phyloP scores from a whole-genome alignment of 768 basidiomycete species.

The Trametes meyenii region DNA sequence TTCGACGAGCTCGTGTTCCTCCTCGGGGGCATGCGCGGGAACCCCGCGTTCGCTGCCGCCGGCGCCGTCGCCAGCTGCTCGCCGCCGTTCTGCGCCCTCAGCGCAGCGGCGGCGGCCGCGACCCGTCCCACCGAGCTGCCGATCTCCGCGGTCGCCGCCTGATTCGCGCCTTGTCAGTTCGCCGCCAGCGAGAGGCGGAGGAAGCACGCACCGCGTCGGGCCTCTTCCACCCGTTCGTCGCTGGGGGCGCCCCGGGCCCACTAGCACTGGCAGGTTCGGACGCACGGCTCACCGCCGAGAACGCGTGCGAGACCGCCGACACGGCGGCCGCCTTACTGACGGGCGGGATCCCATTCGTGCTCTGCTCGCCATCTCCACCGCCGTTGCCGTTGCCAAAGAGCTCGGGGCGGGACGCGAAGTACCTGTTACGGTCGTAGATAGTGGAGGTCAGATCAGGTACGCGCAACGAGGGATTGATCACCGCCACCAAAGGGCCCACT shows the following conservation, averaged over 20 bases:
- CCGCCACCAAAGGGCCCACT: background rate
- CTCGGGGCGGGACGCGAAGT: conserved; percentile 74
- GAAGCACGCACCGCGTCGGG: conserved; percentile 37
- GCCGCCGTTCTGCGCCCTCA: conserved; percentile 27
- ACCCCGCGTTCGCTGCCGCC: background rate
- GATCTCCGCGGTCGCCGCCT: conserved; percentile 39
- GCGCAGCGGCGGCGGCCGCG: conserved; percentile 56
- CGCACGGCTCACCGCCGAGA: conserved; percentile 7
- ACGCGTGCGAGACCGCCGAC: conserved; percentile 24
- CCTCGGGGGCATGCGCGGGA: conserved; percentile 34
- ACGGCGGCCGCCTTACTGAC: conserved; percentile 20
- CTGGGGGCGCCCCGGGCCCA: background rate
- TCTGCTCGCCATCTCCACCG: conserved; percentile 12
- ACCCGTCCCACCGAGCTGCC: conserved; percentile 53
- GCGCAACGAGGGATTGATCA: background rate
- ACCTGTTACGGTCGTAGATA: no score
- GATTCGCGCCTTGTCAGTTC: no score
- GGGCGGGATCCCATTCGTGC: background rate
- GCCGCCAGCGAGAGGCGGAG: background rate
- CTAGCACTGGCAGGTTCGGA: background rate
- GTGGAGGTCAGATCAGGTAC: conserved; percentile 3
- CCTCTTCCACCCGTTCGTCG: conserved; percentile 20
- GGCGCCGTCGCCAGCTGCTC: background rate
- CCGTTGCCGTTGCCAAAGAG: conserved; percentile 42
- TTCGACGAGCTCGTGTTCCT: conserved; percentile 22